Evolutionary conservation across 2,329 filamentous ascomycete species (phyloP).

Genomic region (Fusarium napiforme): DNA sequence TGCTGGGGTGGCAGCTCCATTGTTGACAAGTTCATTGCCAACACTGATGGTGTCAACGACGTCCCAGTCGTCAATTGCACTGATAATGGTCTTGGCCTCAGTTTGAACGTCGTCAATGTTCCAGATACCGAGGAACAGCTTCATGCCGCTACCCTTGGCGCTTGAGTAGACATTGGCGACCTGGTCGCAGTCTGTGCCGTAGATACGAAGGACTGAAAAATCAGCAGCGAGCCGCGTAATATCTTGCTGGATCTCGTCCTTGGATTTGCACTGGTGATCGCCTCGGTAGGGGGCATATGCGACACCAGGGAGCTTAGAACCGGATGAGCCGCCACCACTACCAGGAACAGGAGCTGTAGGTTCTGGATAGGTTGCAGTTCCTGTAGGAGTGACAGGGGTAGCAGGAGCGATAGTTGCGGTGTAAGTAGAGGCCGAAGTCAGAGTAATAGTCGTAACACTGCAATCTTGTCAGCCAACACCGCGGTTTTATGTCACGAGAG

Average conservation of each 20-base stretch:
- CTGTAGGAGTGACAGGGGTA: constrained; percentile 6
- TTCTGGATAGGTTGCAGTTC: constrained; percentile 1
- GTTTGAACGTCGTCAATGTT: constrained; percentile 65
- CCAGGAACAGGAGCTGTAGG: neutral
- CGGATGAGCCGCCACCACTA: neutral
- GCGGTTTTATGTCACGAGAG: neutral
- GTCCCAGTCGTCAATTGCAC: constrained; percentile 73
- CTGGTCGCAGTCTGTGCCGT: constrained; percentile 84
- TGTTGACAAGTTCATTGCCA: constrained; percentile 84
- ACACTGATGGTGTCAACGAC: constrained; percentile 77
- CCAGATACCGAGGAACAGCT: constrained; percentile 81
- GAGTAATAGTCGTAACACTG: constrained; percentile 30
- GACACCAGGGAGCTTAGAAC: constrained; percentile 52
- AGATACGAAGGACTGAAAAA: constrained; percentile 77
- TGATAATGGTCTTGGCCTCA: constrained; percentile 70
- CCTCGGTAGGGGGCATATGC: constrained; percentile 62
- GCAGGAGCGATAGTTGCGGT: constrained; percentile 26
- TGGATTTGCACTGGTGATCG: constrained; percentile 73
- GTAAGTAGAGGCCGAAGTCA: constrained; percentile 30
- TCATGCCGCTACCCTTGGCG: constrained; percentile 71
- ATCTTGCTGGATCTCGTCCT: constrained; percentile 71
- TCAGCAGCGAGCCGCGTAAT: constrained; percentile 63
- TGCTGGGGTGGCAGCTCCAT: constrained; percentile 61
- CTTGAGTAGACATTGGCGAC: constrained; percentile 70
- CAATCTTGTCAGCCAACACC: neutral